These are phyloP conservation scores for Lactifluus hygrophoroides DNA, from an alignment of 768 basidiomycete species.

Conservation along the genomic window DNA sequence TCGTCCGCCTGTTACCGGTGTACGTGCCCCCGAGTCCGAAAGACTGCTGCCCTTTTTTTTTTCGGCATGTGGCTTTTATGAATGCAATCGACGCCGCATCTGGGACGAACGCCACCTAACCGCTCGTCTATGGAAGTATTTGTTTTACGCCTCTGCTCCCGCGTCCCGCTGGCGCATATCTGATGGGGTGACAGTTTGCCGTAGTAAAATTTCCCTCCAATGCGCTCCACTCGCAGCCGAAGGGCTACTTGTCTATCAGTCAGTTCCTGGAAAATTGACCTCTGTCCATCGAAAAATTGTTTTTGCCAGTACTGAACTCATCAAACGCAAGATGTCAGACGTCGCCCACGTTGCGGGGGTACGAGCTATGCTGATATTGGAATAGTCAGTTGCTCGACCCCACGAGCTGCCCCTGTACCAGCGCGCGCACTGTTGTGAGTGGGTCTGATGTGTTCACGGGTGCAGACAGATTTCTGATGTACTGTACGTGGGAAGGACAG, in stretches of 20 bases:
- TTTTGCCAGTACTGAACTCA: background rate
- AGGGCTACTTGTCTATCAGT: background rate
- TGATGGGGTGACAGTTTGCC: background rate
- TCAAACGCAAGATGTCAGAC: background rate
- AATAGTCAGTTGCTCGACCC: background rate
- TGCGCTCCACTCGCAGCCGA: background rate
- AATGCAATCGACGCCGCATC: background rate
- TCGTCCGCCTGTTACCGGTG: background rate
- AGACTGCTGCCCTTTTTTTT: background rate
- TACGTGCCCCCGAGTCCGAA: background rate
- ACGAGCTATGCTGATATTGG: slow-evolving; percentile 13
- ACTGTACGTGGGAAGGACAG: background rate
- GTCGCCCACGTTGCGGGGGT: slow-evolving; percentile 1
- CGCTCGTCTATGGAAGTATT: background rate
- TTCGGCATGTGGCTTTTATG: background rate
- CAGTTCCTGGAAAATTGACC: background rate
- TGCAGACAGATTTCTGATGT: background rate
- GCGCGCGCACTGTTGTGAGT: background rate
- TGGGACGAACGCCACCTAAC: slow-evolving; percentile 4
- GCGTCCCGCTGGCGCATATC: background rate
- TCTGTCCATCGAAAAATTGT: background rate
- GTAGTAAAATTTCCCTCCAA: background rate
- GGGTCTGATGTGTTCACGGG: background rate
- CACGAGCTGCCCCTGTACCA: background rate
- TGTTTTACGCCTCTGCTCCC: background rate